These are phyloP conservation scores for Pichia cabralensis DNA, from an alignment of 805 yeast genomes.

Conservation along the genomic window DNA sequence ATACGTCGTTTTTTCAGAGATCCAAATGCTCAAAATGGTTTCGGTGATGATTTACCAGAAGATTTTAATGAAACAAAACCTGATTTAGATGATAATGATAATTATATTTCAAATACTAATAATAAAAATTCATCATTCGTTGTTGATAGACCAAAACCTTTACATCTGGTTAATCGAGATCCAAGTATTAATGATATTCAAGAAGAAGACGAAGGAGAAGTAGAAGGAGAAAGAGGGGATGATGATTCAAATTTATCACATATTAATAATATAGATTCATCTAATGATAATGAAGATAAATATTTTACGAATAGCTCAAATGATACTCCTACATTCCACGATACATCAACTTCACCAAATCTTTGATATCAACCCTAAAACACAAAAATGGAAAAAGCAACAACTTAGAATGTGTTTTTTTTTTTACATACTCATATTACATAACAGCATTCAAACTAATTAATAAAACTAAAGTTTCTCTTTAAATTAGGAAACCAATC, in stretches of 20 bases:
- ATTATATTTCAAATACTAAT: constrained; percentile 1
- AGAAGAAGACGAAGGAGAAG: no score
- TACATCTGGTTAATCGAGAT: constrained; percentile 15
- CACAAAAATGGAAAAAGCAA: no score
- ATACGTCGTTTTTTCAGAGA: constrained; percentile 10
- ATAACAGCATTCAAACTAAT: no score
- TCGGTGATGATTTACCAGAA: constrained; percentile 16
- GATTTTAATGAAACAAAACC: constrained; percentile 10
- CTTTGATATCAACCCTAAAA: no score
- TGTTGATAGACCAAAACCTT: constrained; percentile 22
- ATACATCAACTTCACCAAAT: background rate
- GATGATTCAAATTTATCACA: background rate
- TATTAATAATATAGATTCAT: no score
- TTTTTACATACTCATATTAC: no score
- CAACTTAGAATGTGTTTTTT: no score
- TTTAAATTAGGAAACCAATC: no score
- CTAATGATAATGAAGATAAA: background rate
- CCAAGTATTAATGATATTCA: no score
- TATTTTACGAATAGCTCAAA: no score
- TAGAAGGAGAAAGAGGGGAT: no score
- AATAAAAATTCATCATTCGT: constrained; percentile 19
- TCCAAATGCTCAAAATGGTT: constrained; percentile 22
- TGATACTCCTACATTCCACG: background rate
- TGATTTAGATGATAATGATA: constrained; percentile 6
- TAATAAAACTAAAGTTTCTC: no score